Conservation (phyloP, 2,329 filamentous ascomycete genomes). For the Colletotrichum sp. region DNA sequence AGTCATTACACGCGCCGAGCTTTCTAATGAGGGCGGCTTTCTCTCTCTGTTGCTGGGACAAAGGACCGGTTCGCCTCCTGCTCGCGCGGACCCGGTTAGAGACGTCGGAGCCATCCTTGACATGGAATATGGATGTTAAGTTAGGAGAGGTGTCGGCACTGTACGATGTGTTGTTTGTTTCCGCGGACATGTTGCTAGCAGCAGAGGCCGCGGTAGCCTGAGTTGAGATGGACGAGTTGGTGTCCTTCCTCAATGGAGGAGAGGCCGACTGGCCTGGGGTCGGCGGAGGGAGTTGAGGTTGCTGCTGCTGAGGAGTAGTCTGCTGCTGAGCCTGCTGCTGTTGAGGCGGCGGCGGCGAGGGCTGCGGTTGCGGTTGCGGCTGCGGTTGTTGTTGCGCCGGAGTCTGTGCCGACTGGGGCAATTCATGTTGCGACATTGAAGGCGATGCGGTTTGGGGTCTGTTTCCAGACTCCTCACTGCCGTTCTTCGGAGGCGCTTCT, state of each 20-base stretch:
- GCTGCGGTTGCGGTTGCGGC: not conserved
- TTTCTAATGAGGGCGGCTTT: slow-evolving; percentile 65
- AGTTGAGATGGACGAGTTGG: slow-evolving; percentile 58
- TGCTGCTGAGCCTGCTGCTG: slow-evolving; percentile 22
- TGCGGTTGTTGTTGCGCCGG: slow-evolving; percentile 4
- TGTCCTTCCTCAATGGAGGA: slow-evolving; percentile 50
- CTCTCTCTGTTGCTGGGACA: slow-evolving; percentile 63
- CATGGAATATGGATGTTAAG: slow-evolving; percentile 56
- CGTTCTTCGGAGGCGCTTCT: slow-evolving; percentile 33
- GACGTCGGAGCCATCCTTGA: slow-evolving; percentile 60
- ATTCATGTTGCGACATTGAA: slow-evolving; percentile 20
- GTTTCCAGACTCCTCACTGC: slow-evolving; percentile 25
- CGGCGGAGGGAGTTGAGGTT: slow-evolving; percentile 27
- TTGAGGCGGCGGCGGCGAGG: slow-evolving; percentile 25
- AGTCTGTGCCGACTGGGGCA: slow-evolving; percentile 17
- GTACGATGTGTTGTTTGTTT: slow-evolving; percentile 56
- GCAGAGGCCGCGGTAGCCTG: slow-evolving; percentile 49
- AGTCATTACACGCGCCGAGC: slow-evolving; percentile 62
- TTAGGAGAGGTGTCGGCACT: slow-evolving; percentile 58
- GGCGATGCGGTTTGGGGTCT: slow-evolving; percentile 20
- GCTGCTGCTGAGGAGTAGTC: slow-evolving; percentile 10
- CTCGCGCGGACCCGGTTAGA: slow-evolving; percentile 59
- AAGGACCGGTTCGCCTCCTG: slow-evolving; percentile 63
- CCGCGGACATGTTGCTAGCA: slow-evolving; percentile 43
- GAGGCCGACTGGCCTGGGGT: slow-evolving; percentile 30